Evolutionary conservation across 768 basidiomycete genomes (phyloP).

Genomic region (Pulveroboletus sp.): DNA sequence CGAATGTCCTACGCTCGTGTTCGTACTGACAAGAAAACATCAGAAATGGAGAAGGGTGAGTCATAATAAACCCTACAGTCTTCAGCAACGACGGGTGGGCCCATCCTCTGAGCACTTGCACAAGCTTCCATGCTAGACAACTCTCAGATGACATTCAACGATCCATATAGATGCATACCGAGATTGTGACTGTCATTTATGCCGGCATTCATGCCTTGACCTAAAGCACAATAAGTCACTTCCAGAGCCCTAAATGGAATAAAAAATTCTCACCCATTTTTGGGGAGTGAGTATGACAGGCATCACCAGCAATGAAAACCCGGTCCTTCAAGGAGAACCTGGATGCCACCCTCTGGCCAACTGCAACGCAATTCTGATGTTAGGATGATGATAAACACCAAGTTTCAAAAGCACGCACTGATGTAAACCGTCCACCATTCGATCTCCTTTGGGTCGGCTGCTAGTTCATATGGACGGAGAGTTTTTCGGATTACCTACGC

Average conservation of each 20-base stretch:
- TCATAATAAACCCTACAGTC: slow-evolving; percentile 31
- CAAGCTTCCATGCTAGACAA: slow-evolving; percentile 43
- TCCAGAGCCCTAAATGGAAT: not conserved
- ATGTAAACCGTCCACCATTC: slow-evolving; percentile 76
- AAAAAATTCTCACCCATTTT: slow-evolving; percentile 47
- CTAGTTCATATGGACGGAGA: slow-evolving; percentile 53
- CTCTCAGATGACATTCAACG: slow-evolving; percentile 46
- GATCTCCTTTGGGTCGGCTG: slow-evolving; percentile 41
- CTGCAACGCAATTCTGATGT: slow-evolving; percentile 29
- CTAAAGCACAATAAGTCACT: slow-evolving; percentile 27
- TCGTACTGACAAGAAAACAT: slow-evolving; percentile 51
- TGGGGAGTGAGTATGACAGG: slow-evolving; percentile 66
- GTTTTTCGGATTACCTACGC: slow-evolving; percentile 44
- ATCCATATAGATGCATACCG: slow-evolving; percentile 29
- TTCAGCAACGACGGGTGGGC: slow-evolving; percentile 36
- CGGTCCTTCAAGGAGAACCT: slow-evolving; percentile 57
- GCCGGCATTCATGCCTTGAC: slow-evolving; percentile 76
- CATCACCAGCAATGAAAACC: slow-evolving; percentile 75
- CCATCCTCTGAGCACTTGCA: slow-evolving; percentile 42
- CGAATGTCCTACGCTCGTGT: slow-evolving; percentile 60
- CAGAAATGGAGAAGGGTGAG: not conserved
- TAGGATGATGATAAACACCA: not conserved
- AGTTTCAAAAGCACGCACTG: slow-evolving; percentile 37
- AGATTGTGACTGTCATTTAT: slow-evolving; percentile 76
- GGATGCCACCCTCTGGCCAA: slow-evolving; percentile 72